Evolutionary conservation across 129 eudicot genomes (phyloP), one percentile per base, ranked within the genome.

Genomic region (Flaveria ramosissima): DNA sequence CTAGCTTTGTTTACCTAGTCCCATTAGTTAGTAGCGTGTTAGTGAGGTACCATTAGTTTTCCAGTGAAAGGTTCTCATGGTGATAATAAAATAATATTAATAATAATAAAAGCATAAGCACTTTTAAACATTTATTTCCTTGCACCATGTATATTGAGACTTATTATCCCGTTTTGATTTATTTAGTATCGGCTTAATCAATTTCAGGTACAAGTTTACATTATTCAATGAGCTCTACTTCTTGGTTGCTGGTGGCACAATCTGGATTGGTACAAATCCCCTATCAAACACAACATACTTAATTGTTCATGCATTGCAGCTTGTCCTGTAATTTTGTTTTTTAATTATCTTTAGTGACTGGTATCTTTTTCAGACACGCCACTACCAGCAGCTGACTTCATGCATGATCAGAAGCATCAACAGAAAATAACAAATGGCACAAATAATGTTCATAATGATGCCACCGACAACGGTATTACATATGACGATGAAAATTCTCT

Each of bases 211-310:
- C 85, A 95, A 89, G 57, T 95, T 95, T 72, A 95, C 99, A 41
- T 83, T 95, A 81, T 95, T 95, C 78, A 95, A 95, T 20, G 99
- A 95, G 84, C 91, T 95, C 67, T 95, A 95, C 86, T 95, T 95
- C 82, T 80, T 95, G 85, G 99, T 95, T 68, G 89, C 94, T 53
- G 99, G 99, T 46, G 99, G 99, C 65, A 95, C 99, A 51, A 86
- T 95, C 70, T 95, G 99, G 99, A 88, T 89, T 23, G 99, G 99
- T 95, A 89, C 61, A 55, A 39, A 70, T 82, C 77, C 59, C 19
- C 19, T 39, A 0, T 64, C 30, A 4, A 62, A 19, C 80, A 46
- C 11, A 16, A 65, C 53, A 47, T 64, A 19, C n/a, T 64, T 9
- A 19, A 26, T 45, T 19, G 30, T 23, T 60, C 41, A 24, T 60